phyloP scores from a whole-genome alignment of 495 filamentous ascomycete genomes.

The Peziza echinospora region DNA sequence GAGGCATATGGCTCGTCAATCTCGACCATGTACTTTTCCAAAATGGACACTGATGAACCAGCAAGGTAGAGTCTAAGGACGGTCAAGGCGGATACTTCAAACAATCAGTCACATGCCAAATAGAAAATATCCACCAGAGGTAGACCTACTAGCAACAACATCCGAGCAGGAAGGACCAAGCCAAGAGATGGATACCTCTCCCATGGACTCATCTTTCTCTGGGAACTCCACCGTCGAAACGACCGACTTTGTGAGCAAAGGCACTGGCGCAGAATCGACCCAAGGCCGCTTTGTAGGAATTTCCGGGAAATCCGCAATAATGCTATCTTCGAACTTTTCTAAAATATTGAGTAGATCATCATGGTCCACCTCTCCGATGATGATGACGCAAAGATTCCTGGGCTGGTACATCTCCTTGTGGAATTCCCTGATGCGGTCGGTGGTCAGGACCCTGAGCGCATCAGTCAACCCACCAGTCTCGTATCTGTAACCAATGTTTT shows the following conservation, averaged over 20 bases:
- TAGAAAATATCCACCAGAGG: no score
- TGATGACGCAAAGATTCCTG: conserved; percentile 74
- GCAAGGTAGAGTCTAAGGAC: conserved; percentile 65
- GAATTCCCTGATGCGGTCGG: conserved; percentile 75
- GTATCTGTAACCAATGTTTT: conserved; percentile 78
- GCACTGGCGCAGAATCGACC: conserved; percentile 63
- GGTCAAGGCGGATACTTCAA: conserved; percentile 42
- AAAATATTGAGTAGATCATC: conserved; percentile 54
- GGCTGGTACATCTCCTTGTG: conserved; percentile 97
- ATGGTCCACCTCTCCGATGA: conserved; percentile 80
- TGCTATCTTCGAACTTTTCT: conserved; percentile 71
- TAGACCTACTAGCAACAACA: conserved; percentile 25
- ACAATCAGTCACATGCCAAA: not conserved
- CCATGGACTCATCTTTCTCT: conserved; percentile 83
- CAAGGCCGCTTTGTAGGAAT: conserved; percentile 48
- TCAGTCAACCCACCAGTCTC: conserved; percentile 97
- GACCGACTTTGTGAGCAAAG: conserved; percentile 42
- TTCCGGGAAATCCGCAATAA: conserved; percentile 54
- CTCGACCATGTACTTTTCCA: conserved; percentile 85
- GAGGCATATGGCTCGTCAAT: conserved; percentile 69
- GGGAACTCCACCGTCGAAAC: conserved; percentile 73
- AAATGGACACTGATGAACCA: conserved; percentile 73
- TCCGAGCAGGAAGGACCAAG: conserved; percentile 65
- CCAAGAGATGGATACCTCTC: conserved; percentile 64
- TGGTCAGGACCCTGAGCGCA: conserved; percentile 58